A percentile compares a stretch with the other conserved stretches of the same genome.
Conservation (phyloP, 441 rosid genomes). For the Dalechampia spathulata region DNA sequence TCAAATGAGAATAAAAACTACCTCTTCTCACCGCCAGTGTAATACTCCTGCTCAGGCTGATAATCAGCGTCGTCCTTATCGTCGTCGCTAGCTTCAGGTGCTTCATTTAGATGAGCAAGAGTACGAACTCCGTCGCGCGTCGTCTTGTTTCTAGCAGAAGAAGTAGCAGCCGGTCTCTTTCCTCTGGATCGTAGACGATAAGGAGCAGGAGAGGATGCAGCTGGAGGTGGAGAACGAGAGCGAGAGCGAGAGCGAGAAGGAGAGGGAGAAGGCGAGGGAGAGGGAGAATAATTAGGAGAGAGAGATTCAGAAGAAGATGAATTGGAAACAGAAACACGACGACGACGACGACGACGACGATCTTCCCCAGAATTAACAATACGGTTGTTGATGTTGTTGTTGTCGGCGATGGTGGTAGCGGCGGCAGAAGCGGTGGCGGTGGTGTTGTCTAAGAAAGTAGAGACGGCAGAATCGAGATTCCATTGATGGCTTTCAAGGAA, state of each 20-base stretch:
- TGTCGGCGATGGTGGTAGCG: constrained; percentile 49
- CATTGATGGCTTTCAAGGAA: constrained; percentile 80
- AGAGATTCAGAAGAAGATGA: constrained; percentile 26
- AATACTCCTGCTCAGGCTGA: constrained; percentile 53
- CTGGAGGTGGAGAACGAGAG: constrained; percentile 38
- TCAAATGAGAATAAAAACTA: neutral
- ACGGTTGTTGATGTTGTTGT: neutral
- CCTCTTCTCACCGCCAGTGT: constrained; percentile 89
- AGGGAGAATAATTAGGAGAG: constrained; percentile 34
- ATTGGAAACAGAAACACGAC: neutral
- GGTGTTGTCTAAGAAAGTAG: constrained; percentile 67
- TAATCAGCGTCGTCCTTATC: constrained; percentile 31
- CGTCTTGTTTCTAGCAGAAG: constrained; percentile 29
- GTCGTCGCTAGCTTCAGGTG: constrained; percentile 41
- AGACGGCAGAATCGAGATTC: constrained; percentile 85
- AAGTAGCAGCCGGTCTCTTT: constrained; percentile 18
- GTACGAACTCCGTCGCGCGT: constrained; percentile 54
- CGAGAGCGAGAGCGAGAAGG: constrained; percentile 52
- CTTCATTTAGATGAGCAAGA: constrained; percentile 67
- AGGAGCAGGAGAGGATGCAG: constrained; percentile 47
- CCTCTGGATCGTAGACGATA: constrained; percentile 45
- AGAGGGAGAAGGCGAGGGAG: constrained; percentile 36
- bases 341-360: too few species aligned
- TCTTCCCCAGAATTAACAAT: too few species aligned
- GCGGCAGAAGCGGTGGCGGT: constrained; percentile 43